A percentile compares a stretch with the other conserved stretches of the same genome.
Conservation (phyloP, 1,284 basidiomycete species). For the Ceratobasidium sp. region DNA sequence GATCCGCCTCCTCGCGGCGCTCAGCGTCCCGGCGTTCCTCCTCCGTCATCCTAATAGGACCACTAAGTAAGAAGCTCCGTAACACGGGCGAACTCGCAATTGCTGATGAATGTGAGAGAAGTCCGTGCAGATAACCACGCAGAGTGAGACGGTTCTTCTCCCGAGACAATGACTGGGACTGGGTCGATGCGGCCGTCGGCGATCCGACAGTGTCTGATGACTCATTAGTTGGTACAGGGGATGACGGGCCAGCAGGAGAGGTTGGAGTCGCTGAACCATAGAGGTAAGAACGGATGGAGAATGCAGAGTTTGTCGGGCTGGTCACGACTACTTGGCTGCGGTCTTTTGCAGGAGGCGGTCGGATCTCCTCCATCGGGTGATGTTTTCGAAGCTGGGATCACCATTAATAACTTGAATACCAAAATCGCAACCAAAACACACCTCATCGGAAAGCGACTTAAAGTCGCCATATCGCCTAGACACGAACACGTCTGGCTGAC, state of each 20-base stretch:
- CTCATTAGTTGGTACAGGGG: conserved; percentile 51
- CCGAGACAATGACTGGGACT: conserved; percentile 68
- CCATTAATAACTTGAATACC: neutral
- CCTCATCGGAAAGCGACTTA: conserved; percentile 86
- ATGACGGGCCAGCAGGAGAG: conserved; percentile 54
- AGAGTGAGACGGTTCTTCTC: conserved; percentile 98
- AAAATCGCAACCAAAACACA: conserved; percentile 57
- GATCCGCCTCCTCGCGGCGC: conserved; percentile 90
- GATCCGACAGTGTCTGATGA: conserved; percentile 49
- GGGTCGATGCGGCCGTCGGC: conserved; percentile 33
- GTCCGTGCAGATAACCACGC: conserved; percentile 87
- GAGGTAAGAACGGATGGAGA: conserved; percentile 57
- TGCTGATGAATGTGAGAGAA: conserved; percentile 78
- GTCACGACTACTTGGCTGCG: conserved; percentile 59
- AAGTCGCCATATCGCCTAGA: conserved; percentile 97
- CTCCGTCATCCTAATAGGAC: conserved; percentile 77
- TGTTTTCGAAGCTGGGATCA: conserved; percentile 79
- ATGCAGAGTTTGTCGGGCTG: conserved; percentile 50
- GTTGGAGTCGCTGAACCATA: conserved; percentile 56
- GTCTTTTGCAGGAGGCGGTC: conserved; percentile 88
- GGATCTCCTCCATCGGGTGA: conserved; percentile 84
- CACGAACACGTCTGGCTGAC: conserved; percentile 85
- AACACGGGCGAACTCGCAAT: conserved; percentile 90
- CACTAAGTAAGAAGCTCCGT: conserved; percentile 86
- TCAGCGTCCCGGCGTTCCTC: conserved; percentile 87